Percentiles rank a stretch among this genome's conserved stretches.
phyloP scores from a whole-genome alignment of 2,329 filamentous ascomycete species.

The Ceratocystis cacaofunesta region DNA sequence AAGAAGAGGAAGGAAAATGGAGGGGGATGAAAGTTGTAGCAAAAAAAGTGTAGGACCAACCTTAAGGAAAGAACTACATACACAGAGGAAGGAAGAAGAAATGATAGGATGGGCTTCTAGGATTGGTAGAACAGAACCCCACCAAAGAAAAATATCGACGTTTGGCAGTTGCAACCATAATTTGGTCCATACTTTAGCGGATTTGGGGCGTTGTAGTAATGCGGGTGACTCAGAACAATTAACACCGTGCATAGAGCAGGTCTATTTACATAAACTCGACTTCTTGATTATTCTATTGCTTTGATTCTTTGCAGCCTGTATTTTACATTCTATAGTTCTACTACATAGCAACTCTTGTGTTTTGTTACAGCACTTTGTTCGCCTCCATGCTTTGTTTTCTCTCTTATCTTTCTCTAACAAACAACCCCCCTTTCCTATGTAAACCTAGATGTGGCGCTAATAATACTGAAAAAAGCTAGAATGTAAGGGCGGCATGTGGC shows the following conservation, averaged over 20 bases:
- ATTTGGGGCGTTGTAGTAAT: neutral
- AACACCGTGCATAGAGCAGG: neutral
- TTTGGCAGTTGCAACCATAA: neutral
- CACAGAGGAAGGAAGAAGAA: neutral
- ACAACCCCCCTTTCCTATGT: neutral
- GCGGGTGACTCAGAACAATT: neutral
- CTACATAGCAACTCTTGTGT: no score
- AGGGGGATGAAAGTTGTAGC: neutral
- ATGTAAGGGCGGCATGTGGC: conserved; percentile 3
- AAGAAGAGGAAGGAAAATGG: neutral
- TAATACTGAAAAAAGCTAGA: neutral
- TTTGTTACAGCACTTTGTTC: no score
- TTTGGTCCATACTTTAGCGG: neutral
- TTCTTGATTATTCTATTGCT: no score
- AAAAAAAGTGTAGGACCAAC: neutral
- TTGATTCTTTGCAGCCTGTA: no score
- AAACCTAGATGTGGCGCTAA: neutral
- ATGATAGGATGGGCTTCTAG: neutral
- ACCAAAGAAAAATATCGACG: conserved; percentile 5
- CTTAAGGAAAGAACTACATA: neutral
- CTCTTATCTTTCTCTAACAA: no score
- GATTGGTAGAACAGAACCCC: neutral
- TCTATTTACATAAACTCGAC: no score
- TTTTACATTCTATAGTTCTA: no score
- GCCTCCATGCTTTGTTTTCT: no score